Percentiles rank a stretch among this genome's conserved stretches.
Evolutionary conservation across 2,329 filamentous ascomycete species (phyloP).

Genomic region (Apiospora aurea): DNA sequence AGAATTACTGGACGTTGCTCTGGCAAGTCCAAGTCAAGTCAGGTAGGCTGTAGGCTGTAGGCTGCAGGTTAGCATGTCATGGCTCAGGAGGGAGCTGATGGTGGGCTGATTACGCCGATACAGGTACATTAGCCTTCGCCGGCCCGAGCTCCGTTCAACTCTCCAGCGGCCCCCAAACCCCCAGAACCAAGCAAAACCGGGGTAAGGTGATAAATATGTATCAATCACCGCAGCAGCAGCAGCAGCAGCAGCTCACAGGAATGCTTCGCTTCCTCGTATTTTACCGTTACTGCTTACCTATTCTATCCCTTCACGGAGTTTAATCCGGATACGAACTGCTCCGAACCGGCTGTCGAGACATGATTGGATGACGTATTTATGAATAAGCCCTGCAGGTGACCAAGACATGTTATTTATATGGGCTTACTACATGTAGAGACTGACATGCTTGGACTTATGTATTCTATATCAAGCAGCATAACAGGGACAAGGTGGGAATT

Average conservation of each 20-base stretch:
- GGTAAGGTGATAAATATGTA: background rate
- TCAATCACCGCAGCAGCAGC: background rate
- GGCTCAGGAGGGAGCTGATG: constrained; percentile 13
- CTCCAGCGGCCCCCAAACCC: background rate
- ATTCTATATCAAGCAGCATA: background rate
- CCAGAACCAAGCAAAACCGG: background rate
- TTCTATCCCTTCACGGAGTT: background rate
- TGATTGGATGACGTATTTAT: background rate
- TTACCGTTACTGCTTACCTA: background rate
- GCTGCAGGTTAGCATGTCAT: constrained; percentile 1
- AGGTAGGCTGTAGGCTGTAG: background rate
- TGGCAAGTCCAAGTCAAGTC: background rate
- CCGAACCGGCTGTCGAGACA: background rate
- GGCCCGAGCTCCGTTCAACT: constrained; percentile 9
- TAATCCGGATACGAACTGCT: background rate
- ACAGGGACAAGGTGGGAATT: too few relatives aligned
- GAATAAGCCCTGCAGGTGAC: background rate
- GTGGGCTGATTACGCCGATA: constrained; percentile 18
- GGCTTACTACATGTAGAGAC: background rate
- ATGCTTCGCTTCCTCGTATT: background rate
- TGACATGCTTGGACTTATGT: background rate
- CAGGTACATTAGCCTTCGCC: constrained; percentile 2
- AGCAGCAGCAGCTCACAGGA: background rate
- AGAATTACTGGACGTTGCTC: background rate
- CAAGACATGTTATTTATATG: background rate